Conservation (phyloP, 768 basidiomycete genomes). For the Lactarius hatsudake region DNA sequence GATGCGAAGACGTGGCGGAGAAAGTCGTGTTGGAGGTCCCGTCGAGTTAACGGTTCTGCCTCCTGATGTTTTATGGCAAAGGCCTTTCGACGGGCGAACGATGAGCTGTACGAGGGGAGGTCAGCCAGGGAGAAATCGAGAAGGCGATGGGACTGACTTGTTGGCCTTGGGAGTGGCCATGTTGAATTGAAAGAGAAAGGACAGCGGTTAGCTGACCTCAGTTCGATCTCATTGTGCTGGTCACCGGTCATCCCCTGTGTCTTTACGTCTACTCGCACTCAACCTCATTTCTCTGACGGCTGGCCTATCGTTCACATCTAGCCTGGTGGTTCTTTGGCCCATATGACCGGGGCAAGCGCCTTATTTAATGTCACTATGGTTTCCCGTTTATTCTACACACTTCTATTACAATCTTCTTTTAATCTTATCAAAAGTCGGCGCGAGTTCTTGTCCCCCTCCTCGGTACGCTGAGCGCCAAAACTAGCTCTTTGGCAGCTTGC, state of each 20-base stretch:
- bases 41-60: conserved; percentile 62
- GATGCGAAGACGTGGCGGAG: conserved; percentile 44
- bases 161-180: conserved; percentile 28
- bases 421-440: conserved; percentile 7
- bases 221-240: conserved; percentile 1
- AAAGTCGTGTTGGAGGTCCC: conserved; percentile 63
- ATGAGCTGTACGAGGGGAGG: conserved; percentile 35
- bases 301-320: not conserved
- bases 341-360: not conserved
- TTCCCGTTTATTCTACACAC: not conserved
- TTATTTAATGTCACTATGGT: conserved; percentile 1
- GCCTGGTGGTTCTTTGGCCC: not conserved
- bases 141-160: conserved; percentile 17
- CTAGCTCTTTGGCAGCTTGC: not conserved
- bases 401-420: too few relatives aligned
- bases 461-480: not conserved
- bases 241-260: not conserved
- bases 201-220: conserved; percentile 2
- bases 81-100: conserved; percentile 45
- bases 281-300: not conserved
- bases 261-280: not conserved
- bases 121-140: not conserved
- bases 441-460: not conserved
- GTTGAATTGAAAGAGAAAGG: not conserved
- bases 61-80: conserved; percentile 51